Percentiles rank a stretch among this genome's conserved stretches.
Conservation (phyloP, 805 yeast species). For the Citeromyces matritensis region DNA sequence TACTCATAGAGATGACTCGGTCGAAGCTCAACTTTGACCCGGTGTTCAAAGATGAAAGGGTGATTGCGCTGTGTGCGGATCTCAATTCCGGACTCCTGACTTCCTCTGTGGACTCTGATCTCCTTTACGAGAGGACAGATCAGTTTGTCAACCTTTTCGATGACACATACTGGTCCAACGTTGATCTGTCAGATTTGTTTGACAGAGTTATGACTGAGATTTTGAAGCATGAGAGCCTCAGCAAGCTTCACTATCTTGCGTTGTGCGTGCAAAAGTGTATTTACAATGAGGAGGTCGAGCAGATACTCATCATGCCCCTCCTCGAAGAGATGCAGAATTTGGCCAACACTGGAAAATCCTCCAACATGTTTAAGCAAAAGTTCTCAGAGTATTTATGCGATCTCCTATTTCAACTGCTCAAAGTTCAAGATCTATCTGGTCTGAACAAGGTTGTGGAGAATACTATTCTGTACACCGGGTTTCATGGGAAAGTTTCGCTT, state of each 20-base stretch:
- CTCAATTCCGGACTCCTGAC: too few species aligned
- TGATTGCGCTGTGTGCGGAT: constrained; percentile 7
- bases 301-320: constrained; percentile 5
- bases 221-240: constrained; percentile 6
- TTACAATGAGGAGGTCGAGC: constrained; percentile 9
- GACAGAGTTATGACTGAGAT: constrained; percentile 5
- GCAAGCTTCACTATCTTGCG: constrained; percentile 11
- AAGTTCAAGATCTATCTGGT: too few species aligned
- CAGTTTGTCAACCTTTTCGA: constrained; percentile 10
- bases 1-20: constrained; percentile 7
- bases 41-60: constrained; percentile 7
- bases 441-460: too few species aligned
- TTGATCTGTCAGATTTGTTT: constrained; percentile 9
- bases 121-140: constrained; percentile 9
- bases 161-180: constrained; percentile 11
- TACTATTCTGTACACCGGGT: too few species aligned
- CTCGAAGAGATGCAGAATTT: constrained; percentile 8
- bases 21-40: constrained; percentile 8
- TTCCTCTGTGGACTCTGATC: neutral
- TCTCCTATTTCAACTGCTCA: constrained; percentile 9
- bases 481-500: too few species aligned
- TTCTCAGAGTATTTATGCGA: constrained; percentile 28
- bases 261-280: constrained; percentile 9
- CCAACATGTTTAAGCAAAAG: constrained; percentile 10
- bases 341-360: constrained; percentile 2